Evolutionary conservation across 148 eudicot genomes (phyloP).

Genomic region (Fagopyrum tataricum): DNA sequence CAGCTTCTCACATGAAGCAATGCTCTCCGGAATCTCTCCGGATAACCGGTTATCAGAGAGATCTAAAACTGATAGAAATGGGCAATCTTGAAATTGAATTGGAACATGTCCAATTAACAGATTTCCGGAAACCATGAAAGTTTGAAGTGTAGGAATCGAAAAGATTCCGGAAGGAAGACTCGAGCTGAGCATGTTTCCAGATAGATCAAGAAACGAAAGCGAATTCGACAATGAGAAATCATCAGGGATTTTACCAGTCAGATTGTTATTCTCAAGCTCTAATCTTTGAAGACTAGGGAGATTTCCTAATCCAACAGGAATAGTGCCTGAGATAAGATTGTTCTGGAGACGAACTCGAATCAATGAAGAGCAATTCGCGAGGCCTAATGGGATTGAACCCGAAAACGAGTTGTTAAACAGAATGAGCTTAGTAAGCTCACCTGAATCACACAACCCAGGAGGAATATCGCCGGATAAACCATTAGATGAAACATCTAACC

Average conservation of each 20-base stretch:
- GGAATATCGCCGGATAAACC: conserved; percentile 67
- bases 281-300: conserved; percentile 66
- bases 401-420: conserved; percentile 72
- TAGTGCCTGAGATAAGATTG: conserved; percentile 57
- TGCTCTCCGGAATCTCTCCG: conserved; percentile 63
- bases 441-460: conserved; percentile 36
- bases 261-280: conserved; percentile 62
- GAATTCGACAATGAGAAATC: conserved; percentile 53
- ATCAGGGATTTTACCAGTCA: conserved; percentile 63
- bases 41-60: conserved; percentile 61
- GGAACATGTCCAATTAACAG: conserved; percentile 58
- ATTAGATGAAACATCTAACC: conserved; percentile 83
- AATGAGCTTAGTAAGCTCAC: conserved; percentile 76
- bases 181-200: conserved; percentile 52
- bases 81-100: conserved; percentile 69
- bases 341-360: conserved; percentile 76
- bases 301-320: conserved; percentile 68
- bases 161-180: conserved; percentile 59
- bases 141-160: conserved; percentile 59
- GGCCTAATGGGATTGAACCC: conserved; percentile 53
- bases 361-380: conserved; percentile 55
- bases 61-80: conserved; percentile 66
- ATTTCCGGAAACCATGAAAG: conserved; percentile 54
- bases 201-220: conserved; percentile 74
- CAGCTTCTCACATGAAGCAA: conserved; percentile 66